Evolutionary conservation across 1,284 basidiomycete species (phyloP), one percentile per base, ranked within the genome.

Genomic region (Xerocomus nothofagi): DNA sequence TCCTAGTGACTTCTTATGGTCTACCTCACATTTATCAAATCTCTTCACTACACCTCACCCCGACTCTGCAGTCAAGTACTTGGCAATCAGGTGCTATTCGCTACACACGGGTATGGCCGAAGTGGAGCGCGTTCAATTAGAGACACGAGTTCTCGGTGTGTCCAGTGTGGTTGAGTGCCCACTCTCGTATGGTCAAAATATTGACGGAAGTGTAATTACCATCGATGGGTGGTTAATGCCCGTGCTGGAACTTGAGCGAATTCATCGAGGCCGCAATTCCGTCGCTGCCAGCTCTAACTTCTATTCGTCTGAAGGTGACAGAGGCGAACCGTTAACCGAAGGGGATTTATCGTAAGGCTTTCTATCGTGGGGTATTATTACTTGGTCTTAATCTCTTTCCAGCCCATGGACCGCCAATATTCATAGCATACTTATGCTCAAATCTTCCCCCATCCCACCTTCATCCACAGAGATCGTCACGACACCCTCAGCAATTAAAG

Each of bases 141-240:
- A 91, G 65, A 68, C 68, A 32, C 68, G 79, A 41, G 67, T 81
- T 9, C 68, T 94, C 4, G 88, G 88, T 8, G 75, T 79, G 37
- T 63, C 70, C 2, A 78, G 74, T 23, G 72, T 70, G 4, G 72
- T 75, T 2, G 83, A 88, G 27, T 88, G 85, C 57, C 75, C 71
- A 3, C 62, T 89, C 21, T 67, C 74, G 15, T 84, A 74, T 59
- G 79, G 76, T 0, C 56, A 70, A 36, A 70, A 74, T 45, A 41
- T 73, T 6, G 74, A 79, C 45, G 81, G 77, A 8, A 68, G 62
- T 31, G 57, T 53, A 17, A 65, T 71, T 11, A 58, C 69, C 32
- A 68, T 84, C 11, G 89, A 93, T 66, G 90, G 86, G 5, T 93
- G 91, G 91, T 67, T 93, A 32, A 65, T 94, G 53, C 86, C 90